Base-by-base conservation (phyloP, 2,329 filamentous ascomycete species). In the Ilyonectria destructans region DNA sequence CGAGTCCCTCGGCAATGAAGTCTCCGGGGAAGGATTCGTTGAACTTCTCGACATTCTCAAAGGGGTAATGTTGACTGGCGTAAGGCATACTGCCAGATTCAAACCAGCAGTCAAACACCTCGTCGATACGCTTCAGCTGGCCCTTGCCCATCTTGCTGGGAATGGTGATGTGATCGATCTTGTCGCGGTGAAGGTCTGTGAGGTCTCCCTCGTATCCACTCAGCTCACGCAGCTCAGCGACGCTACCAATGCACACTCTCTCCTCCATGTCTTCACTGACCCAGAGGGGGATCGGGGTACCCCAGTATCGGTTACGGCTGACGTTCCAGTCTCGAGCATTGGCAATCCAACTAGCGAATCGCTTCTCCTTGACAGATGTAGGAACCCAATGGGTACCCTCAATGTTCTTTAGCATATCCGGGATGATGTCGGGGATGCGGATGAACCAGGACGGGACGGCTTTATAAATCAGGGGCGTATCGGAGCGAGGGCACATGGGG, bases 41-140 rank as follows among this genome's bases (percentile, higher is more conserved):
- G 71, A 97, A 96, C 67, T 91, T 88, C 10, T 95, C 93, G 74
- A 91, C 89, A 77, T 96, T 96, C 82, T 96, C 93, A 78, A 98
- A 98, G 7, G 95, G 95, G 78, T 97, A 98, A 80, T 98, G 95
- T 70, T 93, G 90, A 72, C 92, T 95, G 48, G 94, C 93, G 78
- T 97, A 98, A 2, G 95, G 95, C 95, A 98, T 98, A 78, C 93
- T 95, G 68, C 95, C 95, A 49, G 95, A 97, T 82, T 98, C 95
- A 71, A 97, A 97, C 95, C 95, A 98, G 79, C 95, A 98, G 82
- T 98, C 95, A 75, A 98, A 97, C 5, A 98, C 94, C 79, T 97
- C 95, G 58, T 94, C 91, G 10, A 96, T 88, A 73, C 95, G 91
- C 75, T 88, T 91, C 69, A 98, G 84, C n/a, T 88, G 86, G 21